Evolutionary conservation across 1,284 basidiomycete species (phyloP), one percentile per base, ranked within the genome.

Genomic region (Moesziomyces parantarcticus): DNA sequence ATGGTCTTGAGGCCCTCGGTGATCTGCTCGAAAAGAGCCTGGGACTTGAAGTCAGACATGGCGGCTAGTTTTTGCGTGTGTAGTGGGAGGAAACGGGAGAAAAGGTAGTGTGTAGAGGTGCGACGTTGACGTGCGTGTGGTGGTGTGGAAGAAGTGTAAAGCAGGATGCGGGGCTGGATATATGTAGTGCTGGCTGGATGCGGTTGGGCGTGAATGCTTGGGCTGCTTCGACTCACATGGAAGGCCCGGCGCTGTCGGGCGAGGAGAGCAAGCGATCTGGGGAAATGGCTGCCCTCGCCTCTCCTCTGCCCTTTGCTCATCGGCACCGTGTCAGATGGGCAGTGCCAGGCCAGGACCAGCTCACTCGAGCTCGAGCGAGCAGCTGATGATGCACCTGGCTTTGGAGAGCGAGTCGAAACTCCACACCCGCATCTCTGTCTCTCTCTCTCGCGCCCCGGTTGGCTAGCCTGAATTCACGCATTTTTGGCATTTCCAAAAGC

Each of bases 1-100:
- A 89, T 89, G 59, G 85, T 84, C 43, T 87, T 86, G 81, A 95
- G 91, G 18, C 88, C 88, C n/a, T 86, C 69, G 44, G 87, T 86
- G 78, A 97, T 88, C 48, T 85, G 86, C 66, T 83, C 54, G 77
- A 83, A 82, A 47, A 79, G 76, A 54, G 68, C 60, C 70, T 77
- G 59, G 43, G 78, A 75, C 76, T 82, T 83, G 77, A 80, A 80
- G 44, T 82, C 79, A 44, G 70, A 61, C 81, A 83, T 83, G 52
- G 23, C 78, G 57, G 44, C 40, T 68, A 23, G 52, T 48, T 20
- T 45, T 13, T 42, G n/a, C n/a, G 41, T 29, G 14, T 54, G 39
- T 36, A 23, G 39, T 40, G 46, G 42, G 11, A 42, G 44, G 21
- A 26, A 50, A 36, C 11, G 26, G 18, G n/a, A 32, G n/a, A 42